Evolutionary conservation across 2,329 filamentous ascomycete genomes (phyloP).

Genomic region (Epichloe gansuensis): DNA sequence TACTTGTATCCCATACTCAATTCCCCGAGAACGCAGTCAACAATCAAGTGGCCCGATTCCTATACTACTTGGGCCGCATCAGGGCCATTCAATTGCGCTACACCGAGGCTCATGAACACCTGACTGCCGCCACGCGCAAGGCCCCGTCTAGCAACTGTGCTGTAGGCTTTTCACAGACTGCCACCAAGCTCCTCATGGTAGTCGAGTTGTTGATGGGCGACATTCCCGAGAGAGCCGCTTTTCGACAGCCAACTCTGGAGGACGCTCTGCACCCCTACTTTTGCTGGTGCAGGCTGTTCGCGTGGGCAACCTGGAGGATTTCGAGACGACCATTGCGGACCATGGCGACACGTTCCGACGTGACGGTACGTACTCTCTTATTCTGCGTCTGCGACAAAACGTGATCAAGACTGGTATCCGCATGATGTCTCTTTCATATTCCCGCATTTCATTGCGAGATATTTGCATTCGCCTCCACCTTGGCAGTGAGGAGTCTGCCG

Average conservation of each 20-base stretch:
- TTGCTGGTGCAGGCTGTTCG: slow-evolving; percentile 88
- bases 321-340: slow-evolving; percentile 72
- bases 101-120: slow-evolving; percentile 89
- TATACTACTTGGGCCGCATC: slow-evolving; percentile 95
- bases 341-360: slow-evolving; percentile 78
- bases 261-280: slow-evolving; percentile 85
- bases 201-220: slow-evolving; percentile 98
- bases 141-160: slow-evolving; percentile 82
- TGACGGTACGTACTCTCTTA: slow-evolving; percentile 90
- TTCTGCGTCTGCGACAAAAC: slow-evolving; percentile 89
- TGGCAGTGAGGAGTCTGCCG: slow-evolving; percentile 90
- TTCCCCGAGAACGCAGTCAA: slow-evolving; percentile 92
- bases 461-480: slow-evolving; percentile 93
- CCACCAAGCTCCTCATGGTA: slow-evolving; percentile 90
- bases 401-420: slow-evolving; percentile 99
- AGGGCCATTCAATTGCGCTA: slow-evolving; percentile 93
- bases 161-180: slow-evolving; percentile 88
- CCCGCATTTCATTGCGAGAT: slow-evolving; percentile 88
- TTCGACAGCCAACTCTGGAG: slow-evolving; percentile 82
- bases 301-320: slow-evolving; percentile 90
- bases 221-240: slow-evolving; percentile 88
- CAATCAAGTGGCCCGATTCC: slow-evolving; percentile 93
- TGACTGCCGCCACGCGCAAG: slow-evolving; percentile 88
- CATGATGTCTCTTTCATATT: slow-evolving; percentile 98
- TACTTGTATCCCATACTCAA: slow-evolving; percentile 88